phyloP scores from a whole-genome alignment of 2,329 filamentous ascomycete species.

The Aureobasidium melanogenum region DNA sequence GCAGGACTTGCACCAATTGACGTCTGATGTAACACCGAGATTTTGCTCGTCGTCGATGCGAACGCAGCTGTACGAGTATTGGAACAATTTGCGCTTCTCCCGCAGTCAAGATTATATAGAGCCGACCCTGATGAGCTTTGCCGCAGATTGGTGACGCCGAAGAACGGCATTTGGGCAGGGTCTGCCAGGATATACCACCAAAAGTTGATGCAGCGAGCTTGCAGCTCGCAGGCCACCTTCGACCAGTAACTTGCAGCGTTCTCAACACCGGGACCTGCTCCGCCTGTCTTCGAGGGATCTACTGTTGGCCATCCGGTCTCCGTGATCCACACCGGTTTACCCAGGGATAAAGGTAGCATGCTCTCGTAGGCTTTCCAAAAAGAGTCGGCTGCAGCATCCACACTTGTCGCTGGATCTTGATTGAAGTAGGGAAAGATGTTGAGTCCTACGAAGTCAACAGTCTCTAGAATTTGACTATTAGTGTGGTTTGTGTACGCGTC shows the following conservation, averaged over 20 bases:
- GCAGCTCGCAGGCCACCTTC: neutral
- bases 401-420: neutral
- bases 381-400: neutral
- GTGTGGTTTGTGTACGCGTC: neutral
- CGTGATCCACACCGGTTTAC: neutral
- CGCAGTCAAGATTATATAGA: neutral
- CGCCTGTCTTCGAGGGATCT: neutral
- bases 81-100: neutral
- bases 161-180: neutral
- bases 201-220: neutral
- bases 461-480: neutral
- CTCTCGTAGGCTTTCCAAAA: neutral
- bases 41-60: no score
- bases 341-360: neutral
- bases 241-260: neutral
- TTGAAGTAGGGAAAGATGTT: neutral
- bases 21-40: no score
- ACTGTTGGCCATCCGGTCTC: neutral
- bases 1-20: no score
- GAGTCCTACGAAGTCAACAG: neutral
- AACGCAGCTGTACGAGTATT: no score
- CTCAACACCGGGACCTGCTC: neutral
- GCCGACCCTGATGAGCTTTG: neutral
- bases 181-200: neutral
- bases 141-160: neutral